Conservation (phyloP, 148 eudicot genomes). For the Heliamphora exappendiculata region DNA sequence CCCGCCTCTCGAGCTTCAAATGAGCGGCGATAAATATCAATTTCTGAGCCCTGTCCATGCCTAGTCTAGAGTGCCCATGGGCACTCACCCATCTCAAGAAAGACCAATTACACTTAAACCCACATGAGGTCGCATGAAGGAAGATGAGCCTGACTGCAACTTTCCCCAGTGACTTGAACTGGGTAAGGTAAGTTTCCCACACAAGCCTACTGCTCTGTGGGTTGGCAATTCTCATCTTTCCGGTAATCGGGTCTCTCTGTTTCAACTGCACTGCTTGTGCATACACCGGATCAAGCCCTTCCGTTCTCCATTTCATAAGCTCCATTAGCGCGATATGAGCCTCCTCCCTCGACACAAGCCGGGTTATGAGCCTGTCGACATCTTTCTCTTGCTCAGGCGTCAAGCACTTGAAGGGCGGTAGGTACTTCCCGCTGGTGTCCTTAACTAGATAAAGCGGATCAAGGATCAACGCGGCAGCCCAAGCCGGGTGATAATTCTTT, state of each 20-base stretch:
- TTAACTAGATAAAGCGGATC: conserved; percentile 74
- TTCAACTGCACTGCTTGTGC: conserved; percentile 94
- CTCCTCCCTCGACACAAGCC: conserved; percentile 83
- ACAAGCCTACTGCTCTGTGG: conserved; percentile 94
- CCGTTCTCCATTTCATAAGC: conserved; percentile 92
- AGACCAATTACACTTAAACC: conserved; percentile 52
- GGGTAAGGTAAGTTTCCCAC: conserved; percentile 88
- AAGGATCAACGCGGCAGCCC: conserved; percentile 89
- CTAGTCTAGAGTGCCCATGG: conserved; percentile 46
- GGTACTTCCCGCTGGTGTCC: conserved; percentile 73
- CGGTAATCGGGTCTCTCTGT: conserved; percentile 69
- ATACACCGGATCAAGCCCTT: conserved; percentile 89
- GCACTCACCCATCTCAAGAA: conserved; percentile 50
- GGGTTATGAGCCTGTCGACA: conserved; percentile 78
- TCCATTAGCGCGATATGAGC: conserved; percentile 82
- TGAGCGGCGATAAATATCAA: conserved; percentile 78
- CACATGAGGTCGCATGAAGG: conserved; percentile 79
- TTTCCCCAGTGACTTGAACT: conserved; percentile 73
- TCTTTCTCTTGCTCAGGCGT: conserved; percentile 87
- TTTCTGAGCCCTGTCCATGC: conserved; percentile 70
- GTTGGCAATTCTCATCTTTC: conserved; percentile 75
- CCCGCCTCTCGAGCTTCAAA: conserved; percentile 67
- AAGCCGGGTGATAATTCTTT: conserved; percentile 89
- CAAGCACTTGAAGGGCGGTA: conserved; percentile 85
- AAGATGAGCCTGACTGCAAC: conserved; percentile 81